Conservation (phyloP, 2,329 filamentous ascomycete genomes). For the Metarhizium humberi region DNA sequence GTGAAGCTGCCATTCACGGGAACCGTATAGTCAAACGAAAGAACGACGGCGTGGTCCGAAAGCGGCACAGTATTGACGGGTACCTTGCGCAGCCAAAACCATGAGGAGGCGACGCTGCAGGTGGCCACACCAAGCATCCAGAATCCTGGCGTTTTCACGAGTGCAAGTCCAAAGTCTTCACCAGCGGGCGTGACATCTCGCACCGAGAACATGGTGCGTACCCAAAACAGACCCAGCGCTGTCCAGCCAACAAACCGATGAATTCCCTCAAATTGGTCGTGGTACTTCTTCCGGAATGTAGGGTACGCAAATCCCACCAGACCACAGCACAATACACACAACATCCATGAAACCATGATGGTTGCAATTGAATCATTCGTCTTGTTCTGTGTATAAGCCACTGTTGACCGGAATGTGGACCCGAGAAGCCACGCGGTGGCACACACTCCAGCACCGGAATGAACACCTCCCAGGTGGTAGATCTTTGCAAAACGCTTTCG, state of each 20-base stretch:
- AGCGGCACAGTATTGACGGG: slow-evolving; percentile 56
- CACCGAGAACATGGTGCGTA: slow-evolving; percentile 46
- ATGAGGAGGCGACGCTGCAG: slow-evolving; percentile 58
- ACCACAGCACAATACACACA: slow-evolving; percentile 45
- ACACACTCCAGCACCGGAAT: slow-evolving; percentile 39
- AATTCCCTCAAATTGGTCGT: slow-evolving; percentile 61
- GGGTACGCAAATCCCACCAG: slow-evolving; percentile 59
- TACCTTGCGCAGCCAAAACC: slow-evolving; percentile 62
- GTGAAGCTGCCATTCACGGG: slow-evolving; percentile 38
- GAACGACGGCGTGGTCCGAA: slow-evolving; percentile 61
- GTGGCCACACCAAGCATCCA: slow-evolving; percentile 62
- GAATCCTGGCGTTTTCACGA: slow-evolving; percentile 36
- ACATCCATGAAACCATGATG: slow-evolving; percentile 43
- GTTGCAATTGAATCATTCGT: slow-evolving; percentile 29
- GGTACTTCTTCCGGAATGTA: slow-evolving; percentile 48
- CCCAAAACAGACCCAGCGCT: slow-evolving; percentile 56
- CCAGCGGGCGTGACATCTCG: slow-evolving; percentile 29
- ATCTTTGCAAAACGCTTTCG: slow-evolving; percentile 39
- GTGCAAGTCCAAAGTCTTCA: slow-evolving; percentile 23
- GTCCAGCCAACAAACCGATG: slow-evolving; percentile 71
- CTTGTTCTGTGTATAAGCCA: slow-evolving; percentile 21
- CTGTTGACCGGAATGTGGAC: slow-evolving; percentile 28
- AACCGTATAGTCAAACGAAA: slow-evolving; percentile 58
- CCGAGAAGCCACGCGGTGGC: slow-evolving; percentile 40
- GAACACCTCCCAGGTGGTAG: slow-evolving; percentile 43